Conservation (phyloP, 164 flowering plant species). For the Hamamelis virginiana region DNA sequence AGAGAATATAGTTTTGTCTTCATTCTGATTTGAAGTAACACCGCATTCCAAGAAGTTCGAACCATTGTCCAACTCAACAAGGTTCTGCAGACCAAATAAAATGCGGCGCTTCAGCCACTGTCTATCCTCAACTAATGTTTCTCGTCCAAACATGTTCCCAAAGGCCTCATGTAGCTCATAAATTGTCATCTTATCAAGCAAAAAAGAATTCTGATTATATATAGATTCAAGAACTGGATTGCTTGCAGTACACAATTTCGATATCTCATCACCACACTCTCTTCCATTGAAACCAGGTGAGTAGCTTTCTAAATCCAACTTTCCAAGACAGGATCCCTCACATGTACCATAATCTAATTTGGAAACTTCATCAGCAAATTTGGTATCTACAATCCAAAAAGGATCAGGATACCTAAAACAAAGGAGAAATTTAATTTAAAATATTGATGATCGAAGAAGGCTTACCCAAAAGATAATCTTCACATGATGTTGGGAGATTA, state of each 20-base stretch:
- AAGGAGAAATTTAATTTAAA: not conserved
- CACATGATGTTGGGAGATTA: constrained; percentile 31
- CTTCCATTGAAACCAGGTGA: constrained; percentile 18
- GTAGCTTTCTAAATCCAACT: constrained; percentile 22
- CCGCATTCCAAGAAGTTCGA: constrained; percentile 22
- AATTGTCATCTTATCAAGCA: constrained; percentile 32
- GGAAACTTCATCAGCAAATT: constrained; percentile 27
- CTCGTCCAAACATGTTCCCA: constrained; percentile 38
- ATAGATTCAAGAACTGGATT: constrained; percentile 21
- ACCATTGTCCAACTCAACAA: constrained; percentile 23
- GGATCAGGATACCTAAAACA: not conserved
- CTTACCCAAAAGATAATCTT: constrained; percentile 51
- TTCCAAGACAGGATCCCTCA: constrained; percentile 20
- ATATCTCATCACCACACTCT: constrained; percentile 21
- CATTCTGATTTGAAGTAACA: constrained; percentile 26
- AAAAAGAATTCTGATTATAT: constrained; percentile 14
- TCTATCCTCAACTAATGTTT: constrained; percentile 39
- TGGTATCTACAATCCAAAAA: constrained; percentile 29
- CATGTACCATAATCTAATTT: constrained; percentile 24
- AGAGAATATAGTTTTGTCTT: constrained; percentile 6
- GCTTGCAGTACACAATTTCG: constrained; percentile 16
- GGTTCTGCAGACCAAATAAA: constrained; percentile 34
- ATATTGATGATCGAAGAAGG: not conserved
- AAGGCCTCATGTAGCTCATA: constrained; percentile 39
- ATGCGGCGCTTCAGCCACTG: constrained; percentile 37